phyloP scores from a whole-genome alignment of 164 flowering plant genomes.

The Kingdonia uniflora region DNA sequence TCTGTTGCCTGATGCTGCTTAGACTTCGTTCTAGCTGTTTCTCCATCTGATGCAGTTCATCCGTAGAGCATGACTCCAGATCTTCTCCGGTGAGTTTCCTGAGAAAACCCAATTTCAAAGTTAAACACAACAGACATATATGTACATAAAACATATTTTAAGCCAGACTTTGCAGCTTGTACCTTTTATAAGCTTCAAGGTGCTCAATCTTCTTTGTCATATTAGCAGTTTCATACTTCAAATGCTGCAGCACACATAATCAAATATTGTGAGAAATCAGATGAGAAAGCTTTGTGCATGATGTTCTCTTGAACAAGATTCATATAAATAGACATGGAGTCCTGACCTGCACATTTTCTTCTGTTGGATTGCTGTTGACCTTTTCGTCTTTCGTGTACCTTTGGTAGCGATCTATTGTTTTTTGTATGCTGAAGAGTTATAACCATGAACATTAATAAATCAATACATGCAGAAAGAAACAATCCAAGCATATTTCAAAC shows the following conservation, averaged over 20 bases:
- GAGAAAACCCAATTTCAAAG: neutral
- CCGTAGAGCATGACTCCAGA: conserved; percentile 42
- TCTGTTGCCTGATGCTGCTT: conserved; percentile 43
- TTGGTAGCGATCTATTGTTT: conserved; percentile 54
- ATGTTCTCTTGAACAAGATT: too few relatives aligned
- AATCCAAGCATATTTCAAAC: too few relatives aligned
- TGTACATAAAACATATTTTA: too few relatives aligned
- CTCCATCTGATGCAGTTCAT: conserved; percentile 64
- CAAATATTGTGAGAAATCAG: neutral
- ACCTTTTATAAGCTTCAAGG: conserved; percentile 67
- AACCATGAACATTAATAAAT: neutral
- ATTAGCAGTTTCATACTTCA: conserved; percentile 50
- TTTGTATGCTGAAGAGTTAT: conserved; percentile 41
- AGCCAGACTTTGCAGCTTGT: neutral
- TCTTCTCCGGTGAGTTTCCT: conserved; percentile 81
- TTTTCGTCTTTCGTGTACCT: conserved; percentile 37
- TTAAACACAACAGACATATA: too few relatives aligned
- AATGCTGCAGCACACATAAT: conserved; percentile 32
- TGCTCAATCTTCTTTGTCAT: conserved; percentile 66
- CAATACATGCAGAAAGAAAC: neutral
- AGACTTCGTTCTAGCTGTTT: conserved; percentile 60
- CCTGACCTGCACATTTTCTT: conserved; percentile 41
- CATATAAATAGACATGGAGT: neutral
- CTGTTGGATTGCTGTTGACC: conserved; percentile 17
- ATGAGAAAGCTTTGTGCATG: too few relatives aligned